Evolutionary conservation across 108 stramenopile genomes (phyloP).

Genomic region (Nitzschia sp.): DNA sequence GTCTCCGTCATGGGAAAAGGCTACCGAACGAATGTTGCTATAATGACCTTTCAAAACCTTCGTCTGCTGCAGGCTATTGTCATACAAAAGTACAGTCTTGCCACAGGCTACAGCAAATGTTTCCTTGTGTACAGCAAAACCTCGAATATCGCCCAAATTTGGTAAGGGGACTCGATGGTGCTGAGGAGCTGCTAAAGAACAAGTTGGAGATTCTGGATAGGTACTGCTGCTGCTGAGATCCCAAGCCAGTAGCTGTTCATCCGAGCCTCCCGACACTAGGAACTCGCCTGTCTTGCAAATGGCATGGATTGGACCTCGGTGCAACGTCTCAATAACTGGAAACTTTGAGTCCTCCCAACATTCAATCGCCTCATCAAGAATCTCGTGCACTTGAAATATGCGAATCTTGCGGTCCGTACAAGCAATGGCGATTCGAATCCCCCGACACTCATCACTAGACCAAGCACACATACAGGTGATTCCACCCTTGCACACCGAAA

Average conservation of each 20-base stretch:
- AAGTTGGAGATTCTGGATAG: no score
- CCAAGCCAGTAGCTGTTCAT: conserved; percentile 4
- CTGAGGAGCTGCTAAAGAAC: no score
- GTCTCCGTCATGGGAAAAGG: conserved; percentile 6
- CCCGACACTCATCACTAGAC: background rate
- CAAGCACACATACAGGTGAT: background rate
- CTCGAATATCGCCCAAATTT: background rate
- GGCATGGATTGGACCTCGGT: background rate
- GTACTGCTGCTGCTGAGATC: background rate
- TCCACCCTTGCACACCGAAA: background rate
- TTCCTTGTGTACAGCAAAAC: background rate
- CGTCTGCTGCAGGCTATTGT: background rate
- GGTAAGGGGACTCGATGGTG: background rate
- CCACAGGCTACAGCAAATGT: background rate
- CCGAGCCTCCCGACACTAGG: conserved; percentile 9
- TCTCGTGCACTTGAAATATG: background rate
- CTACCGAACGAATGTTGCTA: conserved; percentile 9
- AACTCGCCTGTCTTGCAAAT: background rate
- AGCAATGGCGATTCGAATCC: conserved; percentile 5
- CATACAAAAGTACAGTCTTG: background rate
- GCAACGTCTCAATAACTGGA: background rate
- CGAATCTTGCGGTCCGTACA: conserved; percentile 5
- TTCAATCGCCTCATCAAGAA: background rate
- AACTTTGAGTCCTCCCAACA: background rate
- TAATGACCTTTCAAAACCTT: conserved; percentile 5